Conservation (phyloP, 192 early-diverging fungal species). For the Pilaira anomala region DNA sequence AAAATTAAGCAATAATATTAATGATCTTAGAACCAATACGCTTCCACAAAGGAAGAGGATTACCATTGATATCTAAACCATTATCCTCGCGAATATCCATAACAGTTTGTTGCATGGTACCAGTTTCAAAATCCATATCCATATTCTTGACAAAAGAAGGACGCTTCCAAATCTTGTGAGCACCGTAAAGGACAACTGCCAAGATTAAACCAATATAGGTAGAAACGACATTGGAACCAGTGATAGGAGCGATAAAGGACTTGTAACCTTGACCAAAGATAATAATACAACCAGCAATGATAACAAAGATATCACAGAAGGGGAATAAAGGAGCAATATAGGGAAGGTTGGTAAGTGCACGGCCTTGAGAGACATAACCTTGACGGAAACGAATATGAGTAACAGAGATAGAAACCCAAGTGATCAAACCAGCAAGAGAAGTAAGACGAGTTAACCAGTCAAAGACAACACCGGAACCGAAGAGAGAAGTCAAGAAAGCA, state of each 20-base stretch:
- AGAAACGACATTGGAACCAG: conserved; percentile 51
- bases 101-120: conserved; percentile 29
- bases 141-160: conserved; percentile 49
- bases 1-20: conserved; percentile 25
- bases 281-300: conserved; percentile 58
- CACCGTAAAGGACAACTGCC: conserved; percentile 56
- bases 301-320: conserved; percentile 65
- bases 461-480: conserved; percentile 72
- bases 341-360: conserved; percentile 59
- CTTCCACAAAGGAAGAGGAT: conserved; percentile 26
- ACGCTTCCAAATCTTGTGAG: conserved; percentile 48
- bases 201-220: conserved; percentile 62
- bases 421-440: conserved; percentile 74
- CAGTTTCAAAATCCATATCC: conserved; percentile 63
- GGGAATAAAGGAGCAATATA: conserved; percentile 74
- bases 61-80: conserved; percentile 3
- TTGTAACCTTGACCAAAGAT: conserved; percentile 57
- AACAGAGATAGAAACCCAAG: conserved; percentile 80
- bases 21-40: conserved; percentile 16
- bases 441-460: conserved; percentile 61
- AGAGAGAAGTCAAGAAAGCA: conserved; percentile 59
- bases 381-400: conserved; percentile 84
- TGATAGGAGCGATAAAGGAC: conserved; percentile 52
- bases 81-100: conserved; percentile 18
- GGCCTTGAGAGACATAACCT: conserved; percentile 70